Evolutionary conservation across 2,329 filamentous ascomycete genomes (phyloP).

Genomic region (Arthrobotrys musiformis): DNA sequence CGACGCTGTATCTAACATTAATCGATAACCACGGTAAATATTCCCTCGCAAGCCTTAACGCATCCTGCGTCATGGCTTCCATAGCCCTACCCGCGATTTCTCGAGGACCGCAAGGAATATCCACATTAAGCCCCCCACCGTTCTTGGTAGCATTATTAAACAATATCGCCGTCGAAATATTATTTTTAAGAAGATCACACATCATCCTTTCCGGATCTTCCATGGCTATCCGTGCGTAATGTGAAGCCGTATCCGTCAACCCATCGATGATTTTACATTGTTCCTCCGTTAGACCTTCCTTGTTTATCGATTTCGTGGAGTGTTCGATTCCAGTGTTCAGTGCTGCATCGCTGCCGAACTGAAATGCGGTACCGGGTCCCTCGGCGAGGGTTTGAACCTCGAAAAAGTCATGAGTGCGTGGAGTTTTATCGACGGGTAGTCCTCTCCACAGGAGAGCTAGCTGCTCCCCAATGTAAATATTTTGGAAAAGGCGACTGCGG

Average conservation of each 20-base stretch:
- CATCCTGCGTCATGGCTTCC: constrained; percentile 6
- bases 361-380: neutral
- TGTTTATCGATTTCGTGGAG: neutral
- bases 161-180: neutral
- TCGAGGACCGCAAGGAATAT: neutral
- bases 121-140: neutral
- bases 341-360: neutral
- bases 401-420: constrained; percentile 18
- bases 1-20: neutral
- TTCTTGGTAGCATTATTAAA: neutral
- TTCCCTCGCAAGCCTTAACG: neutral
- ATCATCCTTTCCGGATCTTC: neutral
- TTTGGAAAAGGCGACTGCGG: constrained; percentile 10
- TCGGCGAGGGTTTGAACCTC: neutral
- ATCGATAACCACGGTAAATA: constrained; percentile 13
- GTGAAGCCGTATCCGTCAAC: neutral
- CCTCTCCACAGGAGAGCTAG: constrained; percentile 7
- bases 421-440: neutral
- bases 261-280: constrained; percentile 1
- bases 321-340: neutral
- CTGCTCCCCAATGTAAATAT: constrained; percentile 10
- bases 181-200: neutral
- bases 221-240: neutral
- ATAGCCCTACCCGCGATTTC: neutral
- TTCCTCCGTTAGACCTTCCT: neutral